These are phyloP conservation scores for Candida anglica DNA, from an alignment of 805 yeast species.

Conservation along the genomic window DNA sequence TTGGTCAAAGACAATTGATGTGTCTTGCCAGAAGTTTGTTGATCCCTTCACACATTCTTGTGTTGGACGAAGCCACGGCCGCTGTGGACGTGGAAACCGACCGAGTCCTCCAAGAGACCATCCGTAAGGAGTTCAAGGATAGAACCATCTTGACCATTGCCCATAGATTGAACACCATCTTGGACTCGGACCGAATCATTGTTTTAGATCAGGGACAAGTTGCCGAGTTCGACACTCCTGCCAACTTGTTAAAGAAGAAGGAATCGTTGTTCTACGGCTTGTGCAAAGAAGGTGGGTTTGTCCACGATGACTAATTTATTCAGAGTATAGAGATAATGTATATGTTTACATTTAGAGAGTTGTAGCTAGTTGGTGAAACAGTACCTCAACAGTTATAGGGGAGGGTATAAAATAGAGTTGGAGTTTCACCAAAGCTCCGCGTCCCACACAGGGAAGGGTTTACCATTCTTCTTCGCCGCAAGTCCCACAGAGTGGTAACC, in stretches of 20 bases:
- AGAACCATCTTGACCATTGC: conserved; percentile 83
- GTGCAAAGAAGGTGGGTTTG: conserved; percentile 76
- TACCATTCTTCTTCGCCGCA: too few relatives aligned
- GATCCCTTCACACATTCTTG: conserved; percentile 54
- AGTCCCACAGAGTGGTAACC: too few relatives aligned
- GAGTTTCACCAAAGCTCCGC: too few relatives aligned
- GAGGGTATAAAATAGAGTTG: too few relatives aligned
- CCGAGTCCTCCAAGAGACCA: conserved; percentile 70
- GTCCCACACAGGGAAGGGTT: too few relatives aligned
- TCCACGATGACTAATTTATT: conserved; percentile 8
- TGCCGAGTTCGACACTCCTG: conserved; percentile 74
- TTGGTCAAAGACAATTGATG: conserved; percentile 56
- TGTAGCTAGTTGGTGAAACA: too few relatives aligned
- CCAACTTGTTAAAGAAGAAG: conserved; percentile 57
- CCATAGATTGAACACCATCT: conserved; percentile 76
- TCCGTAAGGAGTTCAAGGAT: conserved; percentile 68
- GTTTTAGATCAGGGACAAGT: conserved; percentile 74
- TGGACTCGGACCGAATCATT: conserved; percentile 75
- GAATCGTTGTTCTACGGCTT: conserved; percentile 74
- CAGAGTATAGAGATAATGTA: too few relatives aligned
- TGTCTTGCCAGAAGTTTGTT: conserved; percentile 77
- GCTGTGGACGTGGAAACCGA: conserved; percentile 88
- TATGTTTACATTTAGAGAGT: too few relatives aligned
- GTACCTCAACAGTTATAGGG: too few relatives aligned
- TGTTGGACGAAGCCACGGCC: conserved; percentile 85